Conservation (phyloP, 495 filamentous ascomycete species). For the Hyaloscypha hepaticicola region DNA sequence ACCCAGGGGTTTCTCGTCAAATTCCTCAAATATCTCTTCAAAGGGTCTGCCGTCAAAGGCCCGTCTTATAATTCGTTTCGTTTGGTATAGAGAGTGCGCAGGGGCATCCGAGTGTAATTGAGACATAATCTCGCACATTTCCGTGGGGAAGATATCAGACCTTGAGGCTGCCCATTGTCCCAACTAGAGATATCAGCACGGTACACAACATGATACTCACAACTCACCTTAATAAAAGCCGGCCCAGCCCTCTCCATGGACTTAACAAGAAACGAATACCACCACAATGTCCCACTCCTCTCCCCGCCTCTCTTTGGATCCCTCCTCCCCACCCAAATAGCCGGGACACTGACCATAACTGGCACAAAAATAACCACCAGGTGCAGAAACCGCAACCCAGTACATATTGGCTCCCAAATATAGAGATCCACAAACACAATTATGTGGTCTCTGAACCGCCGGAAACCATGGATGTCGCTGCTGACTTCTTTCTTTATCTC, state of each 20-base stretch:
- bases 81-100: slow-evolving; percentile 79
- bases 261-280: slow-evolving; percentile 86
- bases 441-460: slow-evolving; percentile 51
- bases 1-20: slow-evolving; percentile 84
- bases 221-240: slow-evolving; percentile 90
- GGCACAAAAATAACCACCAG: slow-evolving; percentile 88
- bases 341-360: slow-evolving; percentile 75
- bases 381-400: slow-evolving; percentile 80
- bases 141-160: slow-evolving; percentile 93
- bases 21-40: slow-evolving; percentile 95
- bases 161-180: slow-evolving; percentile 99
- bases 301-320: slow-evolving; percentile 62
- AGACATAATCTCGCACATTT: slow-evolving; percentile 92
- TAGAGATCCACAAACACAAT: slow-evolving; percentile 67
- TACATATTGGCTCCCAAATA: slow-evolving; percentile 84
- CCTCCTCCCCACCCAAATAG: slow-evolving; percentile 72
- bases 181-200: slow-evolving; percentile 52
- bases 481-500: slow-evolving; percentile 69
- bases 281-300: slow-evolving; percentile 83
- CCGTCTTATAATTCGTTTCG: slow-evolving; percentile 71
- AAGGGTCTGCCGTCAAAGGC: slow-evolving; percentile 81
- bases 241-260: slow-evolving; percentile 94
- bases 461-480: slow-evolving; percentile 56
- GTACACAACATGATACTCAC: not conserved
- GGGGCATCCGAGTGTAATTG: slow-evolving; percentile 92